Evolutionary conservation across 129 eudicot species (phyloP), one percentile per base, ranked within the genome.

Genomic region (Dittrichia graveolens): DNA sequence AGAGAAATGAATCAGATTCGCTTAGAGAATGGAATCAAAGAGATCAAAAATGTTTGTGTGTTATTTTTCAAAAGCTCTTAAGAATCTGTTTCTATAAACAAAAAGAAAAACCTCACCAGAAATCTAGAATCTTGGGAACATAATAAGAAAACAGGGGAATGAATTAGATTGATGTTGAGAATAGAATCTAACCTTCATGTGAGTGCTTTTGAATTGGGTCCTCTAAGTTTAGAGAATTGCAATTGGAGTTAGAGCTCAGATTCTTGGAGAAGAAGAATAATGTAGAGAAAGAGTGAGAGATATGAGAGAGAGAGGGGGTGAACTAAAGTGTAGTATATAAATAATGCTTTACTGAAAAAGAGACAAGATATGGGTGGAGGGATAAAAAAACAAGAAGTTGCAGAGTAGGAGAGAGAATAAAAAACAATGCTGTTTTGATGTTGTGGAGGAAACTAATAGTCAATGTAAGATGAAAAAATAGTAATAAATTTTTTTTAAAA

Each of bases 141-240:
- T 64, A 55, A 43, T 42, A 2, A 31, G n/a, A 24, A 34, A 65
- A 13, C 45, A 65, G 42, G 7, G 43, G 68, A 58, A 58, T 37
- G 63, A 57, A 43, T 43, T 24, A 34, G 45, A 50, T 53, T 19
- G 4, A 46, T 16, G 4, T 55, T 59, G 75, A 31, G 77, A 70
- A 78, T 61, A 31, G 77, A 78, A 70, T 78, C 82, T 70, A 61
- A 78, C 82, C 77, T 78, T 78, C 82, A 78, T 78, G 13, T 67
- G 49, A 45, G 42, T 61, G 72, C 12, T 41, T 48, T 43, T 53
- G 77, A 70, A 61, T 41, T 54, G 66, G 60, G 18, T 62, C 55
- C 71, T 69, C 19, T 60, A 42, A 34, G 49, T 59, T 24, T 46
- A 63, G 72, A 41, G 79, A 77, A 41, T 61, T 77, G 81, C 46